These are phyloP conservation scores for Cytospora leucostoma DNA, from an alignment of 2,329 filamentous ascomycete genomes.

Conservation along the genomic window DNA sequence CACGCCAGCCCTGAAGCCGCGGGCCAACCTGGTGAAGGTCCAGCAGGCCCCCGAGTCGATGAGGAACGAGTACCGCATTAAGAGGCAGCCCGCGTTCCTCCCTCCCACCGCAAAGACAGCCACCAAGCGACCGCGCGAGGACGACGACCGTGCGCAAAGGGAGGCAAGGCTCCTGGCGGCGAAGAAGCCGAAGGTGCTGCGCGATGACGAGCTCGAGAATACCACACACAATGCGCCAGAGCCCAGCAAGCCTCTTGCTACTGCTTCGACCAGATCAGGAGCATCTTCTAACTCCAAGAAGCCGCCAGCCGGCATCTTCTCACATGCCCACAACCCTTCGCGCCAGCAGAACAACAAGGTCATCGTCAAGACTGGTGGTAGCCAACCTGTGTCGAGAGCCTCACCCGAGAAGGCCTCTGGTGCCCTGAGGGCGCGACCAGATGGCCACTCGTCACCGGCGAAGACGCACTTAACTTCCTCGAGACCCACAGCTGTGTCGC, in stretches of 20 bases:
- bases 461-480: not conserved
- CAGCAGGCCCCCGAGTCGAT: conserved; percentile 54
- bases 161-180: conserved; percentile 19
- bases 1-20: conserved; percentile 1
- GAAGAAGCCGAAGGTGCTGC: conserved; percentile 26
- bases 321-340: conserved; percentile 8
- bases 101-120: conserved; percentile 4
- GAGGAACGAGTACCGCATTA: conserved; percentile 54
- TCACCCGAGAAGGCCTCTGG: not conserved
- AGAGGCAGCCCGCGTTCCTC: conserved; percentile 41
- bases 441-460: not conserved
- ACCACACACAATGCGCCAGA: not conserved
- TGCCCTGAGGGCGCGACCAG: not conserved
- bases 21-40: conserved; percentile 38
- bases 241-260: not conserved
- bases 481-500: not conserved
- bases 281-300: conserved; percentile 4
- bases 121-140: conserved; percentile 11
- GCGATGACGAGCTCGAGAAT: not conserved
- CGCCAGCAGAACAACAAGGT: conserved; percentile 15
- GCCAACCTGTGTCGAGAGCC: not conserved
- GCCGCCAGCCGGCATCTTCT: conserved; percentile 6
- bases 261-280: not conserved
- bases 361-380: conserved; percentile 9
- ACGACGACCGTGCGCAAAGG: conserved; percentile 23